phyloP scores from a whole-genome alignment of 2,329 filamentous ascomycete species.

The Diplocarpon rosae region DNA sequence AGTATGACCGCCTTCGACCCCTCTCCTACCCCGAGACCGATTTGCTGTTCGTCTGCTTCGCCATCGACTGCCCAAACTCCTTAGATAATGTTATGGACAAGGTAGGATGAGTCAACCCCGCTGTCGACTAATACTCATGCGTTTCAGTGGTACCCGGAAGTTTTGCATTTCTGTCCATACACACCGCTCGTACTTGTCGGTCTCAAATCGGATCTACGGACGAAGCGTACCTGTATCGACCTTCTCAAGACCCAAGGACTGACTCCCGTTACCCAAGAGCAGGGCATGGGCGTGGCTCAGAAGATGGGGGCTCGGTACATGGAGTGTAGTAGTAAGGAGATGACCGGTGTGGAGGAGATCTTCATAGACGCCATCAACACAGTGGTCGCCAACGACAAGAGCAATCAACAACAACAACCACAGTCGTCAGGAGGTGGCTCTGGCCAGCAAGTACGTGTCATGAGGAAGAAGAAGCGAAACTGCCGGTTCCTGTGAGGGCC shows the following conservation, averaged over 20 bases:
- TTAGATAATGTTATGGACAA: slow-evolving; percentile 98
- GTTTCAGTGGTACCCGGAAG: slow-evolving; percentile 90
- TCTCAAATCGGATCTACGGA: slow-evolving; percentile 90
- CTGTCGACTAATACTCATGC: slow-evolving; percentile 1
- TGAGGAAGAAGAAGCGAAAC: slow-evolving; percentile 74
- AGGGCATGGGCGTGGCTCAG: slow-evolving; percentile 75
- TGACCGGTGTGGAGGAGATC: slow-evolving; percentile 90
- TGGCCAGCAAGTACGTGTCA: slow-evolving; percentile 29
- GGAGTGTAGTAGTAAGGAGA: slow-evolving; percentile 98
- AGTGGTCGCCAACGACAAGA: slow-evolving; percentile 70
- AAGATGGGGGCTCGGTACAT: slow-evolving; percentile 95
- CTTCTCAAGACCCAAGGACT: slow-evolving; percentile 96
- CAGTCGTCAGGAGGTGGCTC: slow-evolving; percentile 7
- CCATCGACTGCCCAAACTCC: slow-evolving; percentile 96
- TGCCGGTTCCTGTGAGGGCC: slow-evolving; percentile 59
- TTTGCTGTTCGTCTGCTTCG: slow-evolving; percentile 96
- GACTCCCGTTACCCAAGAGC: slow-evolving; percentile 84
- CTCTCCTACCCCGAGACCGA: slow-evolving; percentile 98
- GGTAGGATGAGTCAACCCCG: slow-evolving; percentile 40
- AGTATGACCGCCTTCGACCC: slow-evolving; percentile 91
- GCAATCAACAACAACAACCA: slow-evolving; percentile 33
- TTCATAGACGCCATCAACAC: slow-evolving; percentile 87
- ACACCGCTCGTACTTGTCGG: slow-evolving; percentile 92
- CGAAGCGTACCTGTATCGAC: slow-evolving; percentile 94
- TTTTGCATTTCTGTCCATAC: slow-evolving; percentile 96